Evolutionary conservation across 1,139 yeast genomes (phyloP), one percentile per base, ranked within the genome.

Genomic region (Candida tropicalis): DNA sequence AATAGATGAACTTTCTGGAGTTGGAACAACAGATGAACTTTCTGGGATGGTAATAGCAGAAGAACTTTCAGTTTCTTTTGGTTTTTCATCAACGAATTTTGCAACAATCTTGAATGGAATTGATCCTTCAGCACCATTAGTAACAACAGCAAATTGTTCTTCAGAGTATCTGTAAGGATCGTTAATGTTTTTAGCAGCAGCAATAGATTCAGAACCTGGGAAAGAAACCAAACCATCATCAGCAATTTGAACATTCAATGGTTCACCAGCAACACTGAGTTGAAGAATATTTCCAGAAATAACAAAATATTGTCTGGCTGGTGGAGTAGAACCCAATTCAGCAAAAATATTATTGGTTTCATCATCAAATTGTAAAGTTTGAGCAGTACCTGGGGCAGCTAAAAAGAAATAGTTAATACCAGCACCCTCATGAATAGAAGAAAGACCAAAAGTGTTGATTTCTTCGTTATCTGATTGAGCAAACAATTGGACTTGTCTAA

Each of bases 391-490:
- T 27, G 34, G 39, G n/a, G 35, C 27, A 29, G 38, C 44, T n/a
- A 76, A 52, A 57, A 73, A 69, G 39, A 70, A 55, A 57, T 73
- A 77, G 63, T 73, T 68, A 53, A 77, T 60, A 47, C 75, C 84
- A 38, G 84, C 84, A 57, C 84, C 84, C 60, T 75, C 81, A 56
- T 77, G 84, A 36, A 51, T 49, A 24, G 66, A 52, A 35, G 57
- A 47, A 38, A 76, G 50, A 35, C 68, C 71, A 27, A 57, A 43
- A 20, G 66, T 67, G 51, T 56, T 49, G 39, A 61, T 38, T 12
- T 49, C 53, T 25, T 38, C 41, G 41, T 54, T 48, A 34, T 60
- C 54, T 11, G 75, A 63, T 39, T 53, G 38, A 41, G 54, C 60
- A 38, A 38, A 47, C 18, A 62, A 53, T 39, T 47, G 51, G 26